Conservation (phyloP, 257 asterid species). For the Petrea volubilis region DNA sequence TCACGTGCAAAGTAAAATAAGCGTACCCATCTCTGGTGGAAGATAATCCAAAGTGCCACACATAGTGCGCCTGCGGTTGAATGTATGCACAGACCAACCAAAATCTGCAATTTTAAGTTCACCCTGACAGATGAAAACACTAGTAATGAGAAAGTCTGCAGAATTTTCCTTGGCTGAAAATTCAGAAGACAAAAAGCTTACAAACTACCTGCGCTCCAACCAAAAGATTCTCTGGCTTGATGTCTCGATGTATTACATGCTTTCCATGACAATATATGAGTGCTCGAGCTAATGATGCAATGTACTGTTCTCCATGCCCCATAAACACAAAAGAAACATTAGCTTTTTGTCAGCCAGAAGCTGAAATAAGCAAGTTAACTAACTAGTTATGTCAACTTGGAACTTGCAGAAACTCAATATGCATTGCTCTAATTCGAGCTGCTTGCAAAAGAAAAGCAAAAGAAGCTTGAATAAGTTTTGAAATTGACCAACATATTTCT, state of each 20-base stretch:
- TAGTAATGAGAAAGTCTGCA: constrained; percentile 19
- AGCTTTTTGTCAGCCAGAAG: constrained; percentile 6
- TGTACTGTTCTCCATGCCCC: constrained; percentile 55
- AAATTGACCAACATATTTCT: neutral
- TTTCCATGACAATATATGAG: constrained; percentile 96
- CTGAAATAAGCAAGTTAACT: neutral
- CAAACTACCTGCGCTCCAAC: constrained; percentile 81
- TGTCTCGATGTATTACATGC: constrained; percentile 95
- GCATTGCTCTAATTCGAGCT: neutral
- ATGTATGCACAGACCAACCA: constrained; percentile 99
- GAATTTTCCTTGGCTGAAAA: constrained; percentile 1
- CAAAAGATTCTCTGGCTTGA: constrained; percentile 97
- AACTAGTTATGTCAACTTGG: neutral
- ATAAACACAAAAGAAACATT: constrained; percentile 5
- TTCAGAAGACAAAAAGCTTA: neutral
- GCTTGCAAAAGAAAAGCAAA: neutral
- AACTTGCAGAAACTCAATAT: neutral
- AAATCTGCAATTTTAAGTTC: constrained; percentile 96
- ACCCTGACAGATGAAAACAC: constrained; percentile 55
- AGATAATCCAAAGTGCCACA: constrained; percentile 98
- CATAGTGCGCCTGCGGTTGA: constrained; percentile 93
- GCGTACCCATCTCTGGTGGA: constrained; percentile 99
- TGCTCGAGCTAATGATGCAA: constrained; percentile 95
- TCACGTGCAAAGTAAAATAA: constrained; percentile 27
- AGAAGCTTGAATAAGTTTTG: neutral